Evolutionary conservation across 116 monocot genomes (phyloP), one percentile per base, ranked within the genome.

Genomic region (Papilionanthe hybrid): DNA sequence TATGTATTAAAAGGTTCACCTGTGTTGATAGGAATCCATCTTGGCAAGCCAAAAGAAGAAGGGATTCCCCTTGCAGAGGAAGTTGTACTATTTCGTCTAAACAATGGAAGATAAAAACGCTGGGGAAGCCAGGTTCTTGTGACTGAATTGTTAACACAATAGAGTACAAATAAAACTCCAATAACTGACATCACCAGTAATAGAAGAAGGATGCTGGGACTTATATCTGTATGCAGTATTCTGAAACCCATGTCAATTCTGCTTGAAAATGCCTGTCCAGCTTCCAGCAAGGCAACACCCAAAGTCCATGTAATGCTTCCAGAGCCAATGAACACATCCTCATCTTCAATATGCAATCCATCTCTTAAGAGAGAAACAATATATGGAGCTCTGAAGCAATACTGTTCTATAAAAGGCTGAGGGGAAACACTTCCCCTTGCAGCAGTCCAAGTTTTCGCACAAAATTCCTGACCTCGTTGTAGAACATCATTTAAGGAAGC

Each of bases 271-370:
- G 88, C 73, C 72, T 86, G 78, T 55, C 92, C 92, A 81, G 94
- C 98, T 84, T 93, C 90, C 76, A 90, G 63, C 56, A 98, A 85
- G 58, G 93, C 98, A 66, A 93, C 98, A 19, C 98, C 98, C 28
- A 98, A 80, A 43, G 98, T 98, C 98, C 98, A 99, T 72, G 95
- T 99, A 63, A 91, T 88, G 77, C 98, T 93, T 78, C 98, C 98
- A 72, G 98, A 91, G 18, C 95, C 98, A 86, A 99, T 86, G 25
- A 89, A 68, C 41, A 99, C 90, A 57, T 93, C 78, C 72, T 76
- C 82, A 83, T 99, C 98, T 79, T 55, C 43, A 69, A 99, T 90
- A 79, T 99, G 98, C 78, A 99, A 84, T 55, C 98, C 98, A 78
- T 94, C 94, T 84, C 90, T 91, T 72, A 94, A 78, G 25, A 99